Percentiles rank a stretch among this genome's conserved stretches.
Evolutionary conservation across 768 basidiomycete species (phyloP).

Genomic region (Imleria badia): DNA sequence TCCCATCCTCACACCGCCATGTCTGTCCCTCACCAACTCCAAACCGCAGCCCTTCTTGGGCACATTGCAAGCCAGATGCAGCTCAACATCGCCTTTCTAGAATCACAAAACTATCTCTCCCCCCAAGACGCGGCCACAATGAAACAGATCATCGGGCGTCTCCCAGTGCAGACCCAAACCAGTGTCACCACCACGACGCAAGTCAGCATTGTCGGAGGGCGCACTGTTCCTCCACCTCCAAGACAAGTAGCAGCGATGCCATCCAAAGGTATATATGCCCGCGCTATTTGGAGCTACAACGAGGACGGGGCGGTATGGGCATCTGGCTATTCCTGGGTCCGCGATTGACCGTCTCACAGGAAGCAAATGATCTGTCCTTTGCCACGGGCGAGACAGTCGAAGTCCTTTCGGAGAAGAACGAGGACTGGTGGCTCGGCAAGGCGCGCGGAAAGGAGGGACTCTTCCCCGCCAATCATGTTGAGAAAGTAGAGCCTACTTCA

Average conservation of each 20-base stretch:
- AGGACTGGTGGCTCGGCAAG: conserved; percentile 85
- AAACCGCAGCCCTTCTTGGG: conserved; percentile 48
- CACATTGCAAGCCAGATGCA: conserved; percentile 60
- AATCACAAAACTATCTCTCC: conserved; percentile 53
- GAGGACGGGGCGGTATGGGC: conserved; percentile 50
- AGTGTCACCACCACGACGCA: conserved; percentile 13
- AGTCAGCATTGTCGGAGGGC: conserved; percentile 10
- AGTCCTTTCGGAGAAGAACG: conserved; percentile 74
- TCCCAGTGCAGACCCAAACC: conserved; percentile 31
- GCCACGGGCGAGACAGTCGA: conserved; percentile 73
- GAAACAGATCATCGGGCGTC: conserved; percentile 47
- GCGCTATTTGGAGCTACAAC: conserved; percentile 68
- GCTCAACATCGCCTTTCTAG: conserved; percentile 56
- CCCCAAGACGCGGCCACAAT: conserved; percentile 42
- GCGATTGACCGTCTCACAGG: conserved; percentile 41
- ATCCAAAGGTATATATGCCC: conserved; percentile 35
- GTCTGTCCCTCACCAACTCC: conserved; percentile 25
- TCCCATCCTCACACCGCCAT: conserved; percentile 6
- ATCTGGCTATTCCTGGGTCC: background rate
- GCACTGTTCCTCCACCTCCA: conserved; percentile 20
- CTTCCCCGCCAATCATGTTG: conserved; percentile 77
- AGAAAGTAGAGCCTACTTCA: conserved; percentile 45
- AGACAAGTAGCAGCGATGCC: conserved; percentile 5
- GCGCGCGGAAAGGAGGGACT: conserved; percentile 64
- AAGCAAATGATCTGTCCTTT: conserved; percentile 80